Evolutionary conservation across 2,329 filamentous ascomycete genomes (phyloP), one percentile per base, ranked within the genome.

Genomic region (Calonectria montana): DNA sequence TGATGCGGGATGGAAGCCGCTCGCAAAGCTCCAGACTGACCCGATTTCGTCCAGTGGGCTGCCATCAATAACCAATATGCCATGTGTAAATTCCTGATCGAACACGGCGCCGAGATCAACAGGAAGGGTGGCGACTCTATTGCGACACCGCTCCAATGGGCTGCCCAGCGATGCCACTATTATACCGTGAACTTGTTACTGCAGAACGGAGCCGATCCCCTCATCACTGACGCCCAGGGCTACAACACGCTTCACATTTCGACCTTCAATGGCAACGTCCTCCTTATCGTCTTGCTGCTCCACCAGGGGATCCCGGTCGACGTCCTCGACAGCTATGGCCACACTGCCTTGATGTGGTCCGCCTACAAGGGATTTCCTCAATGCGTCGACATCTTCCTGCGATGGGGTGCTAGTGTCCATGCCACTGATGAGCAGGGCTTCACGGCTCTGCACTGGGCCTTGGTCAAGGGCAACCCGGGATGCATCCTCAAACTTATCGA

Each of bases 41-140:
- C 15, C 13, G 29, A 29, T 55, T 31, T 21, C 18, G 12, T 77
- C 65, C 82, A 99, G 95, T 99, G 97, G 97, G 97, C 97, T 57
- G 95, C 97, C 43, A 98, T 99, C 83, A 99, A 99, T 86, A 98
- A 98, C 81, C 97, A 98, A 83, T 97, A 96, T 86, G 94, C 94
- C 76, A 95, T 98, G 88, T 98, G 96, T 90, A 96, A 97, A 83
- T 98, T 97, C 84, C 91, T 99, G 53, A 90, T 99, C 81, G 94
- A 90, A 62, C 85, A 87, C 74, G 95, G 95, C 80, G 97, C 96
- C 80, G 94, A 97, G 81, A 93, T 98, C 80, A 98, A 99, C 85
- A 93, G 92, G 74, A 98, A 97, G 84, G 97, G 97, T 83, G 97
- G 97, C 83, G 96, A 98, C 81, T 98, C 96, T 12, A 90, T 97